Conservation (phyloP, 768 basidiomycete species). For the Pleurotus tuber-regium region DNA sequence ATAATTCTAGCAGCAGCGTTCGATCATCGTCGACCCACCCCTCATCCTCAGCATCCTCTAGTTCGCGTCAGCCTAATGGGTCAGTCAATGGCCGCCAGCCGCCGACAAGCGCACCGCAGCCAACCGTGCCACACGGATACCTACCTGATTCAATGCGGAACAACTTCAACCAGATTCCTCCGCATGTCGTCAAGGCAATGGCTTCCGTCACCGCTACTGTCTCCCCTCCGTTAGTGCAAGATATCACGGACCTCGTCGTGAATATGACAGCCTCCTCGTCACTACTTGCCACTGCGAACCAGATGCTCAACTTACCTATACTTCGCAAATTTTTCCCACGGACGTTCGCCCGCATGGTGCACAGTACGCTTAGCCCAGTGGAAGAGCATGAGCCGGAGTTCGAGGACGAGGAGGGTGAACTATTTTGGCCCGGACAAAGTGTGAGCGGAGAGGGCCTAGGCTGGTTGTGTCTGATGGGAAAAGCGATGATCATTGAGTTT, state of each 20-base stretch:
- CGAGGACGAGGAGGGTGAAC: conserved; percentile 82
- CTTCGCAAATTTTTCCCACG: conserved; percentile 71
- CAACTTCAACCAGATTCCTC: conserved; percentile 36
- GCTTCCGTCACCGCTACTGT: conserved; percentile 42
- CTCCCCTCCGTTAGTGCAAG: conserved; percentile 37
- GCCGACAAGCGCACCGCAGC: not conserved
- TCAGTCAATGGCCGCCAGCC: conserved; percentile 19
- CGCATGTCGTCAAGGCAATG: conserved; percentile 42
- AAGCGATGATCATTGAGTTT: conserved; percentile 82
- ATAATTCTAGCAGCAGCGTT: conserved; percentile 55
- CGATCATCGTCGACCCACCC: conserved; percentile 30
- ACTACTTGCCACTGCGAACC: conserved; percentile 50
- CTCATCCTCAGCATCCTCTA: conserved; percentile 29
- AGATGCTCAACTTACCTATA: conserved; percentile 60
- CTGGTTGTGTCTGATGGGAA: conserved; percentile 87
- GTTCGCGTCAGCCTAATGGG: conserved; percentile 26
- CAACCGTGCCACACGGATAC: conserved; percentile 32
- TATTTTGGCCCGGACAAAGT: conserved; percentile 80
- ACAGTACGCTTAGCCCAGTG: conserved; percentile 54
- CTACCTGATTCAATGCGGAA: conserved; percentile 35
- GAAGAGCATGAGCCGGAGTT: conserved; percentile 83
- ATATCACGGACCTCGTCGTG: conserved; percentile 40
- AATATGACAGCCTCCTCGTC: conserved; percentile 39
- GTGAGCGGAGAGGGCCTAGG: conserved; percentile 76
- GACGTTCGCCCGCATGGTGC: conserved; percentile 72